Conservation (phyloP, 345 rosid genomes). For the Gossypium raimondii region DNA sequence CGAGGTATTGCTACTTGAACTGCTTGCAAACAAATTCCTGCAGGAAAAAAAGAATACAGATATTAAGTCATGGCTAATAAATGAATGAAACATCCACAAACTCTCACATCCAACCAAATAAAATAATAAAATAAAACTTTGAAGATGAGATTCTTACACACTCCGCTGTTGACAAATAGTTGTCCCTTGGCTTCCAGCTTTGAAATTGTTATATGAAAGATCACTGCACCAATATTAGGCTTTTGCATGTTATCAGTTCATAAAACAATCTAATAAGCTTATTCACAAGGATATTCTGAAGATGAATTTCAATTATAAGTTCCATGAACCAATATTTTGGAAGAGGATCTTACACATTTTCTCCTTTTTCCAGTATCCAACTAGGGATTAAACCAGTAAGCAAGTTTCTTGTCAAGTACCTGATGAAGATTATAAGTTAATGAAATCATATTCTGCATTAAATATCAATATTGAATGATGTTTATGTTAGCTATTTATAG, state of each 20-base stretch:
- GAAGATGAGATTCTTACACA: constrained; percentile 23
- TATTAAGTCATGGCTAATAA: neutral
- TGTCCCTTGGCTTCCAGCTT: neutral
- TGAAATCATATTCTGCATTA: neutral
- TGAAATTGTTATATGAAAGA: constrained; percentile 35
- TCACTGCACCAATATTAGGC: constrained; percentile 25
- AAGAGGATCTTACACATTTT: constrained; percentile 13
- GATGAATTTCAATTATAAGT: neutral
- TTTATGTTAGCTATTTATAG: neutral
- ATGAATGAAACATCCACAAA: neutral
- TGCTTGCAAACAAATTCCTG: constrained; percentile 44
- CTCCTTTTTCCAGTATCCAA: constrained; percentile 26
- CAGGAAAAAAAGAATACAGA: neutral
- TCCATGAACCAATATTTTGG: neutral
- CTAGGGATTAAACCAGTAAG: constrained; percentile 29
- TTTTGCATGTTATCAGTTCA: neutral
- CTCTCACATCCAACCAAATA: neutral
- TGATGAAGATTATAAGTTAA: neutral
- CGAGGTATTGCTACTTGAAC: constrained; percentile 18
- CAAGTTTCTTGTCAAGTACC: constrained; percentile 38
- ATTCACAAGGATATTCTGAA: neutral
- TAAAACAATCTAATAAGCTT: neutral
- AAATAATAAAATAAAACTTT: neutral
- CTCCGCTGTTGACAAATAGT: constrained; percentile 3
- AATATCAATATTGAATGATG: neutral